phyloP scores from a whole-genome alignment of 768 basidiomycete species.

The Russula compacta region DNA sequence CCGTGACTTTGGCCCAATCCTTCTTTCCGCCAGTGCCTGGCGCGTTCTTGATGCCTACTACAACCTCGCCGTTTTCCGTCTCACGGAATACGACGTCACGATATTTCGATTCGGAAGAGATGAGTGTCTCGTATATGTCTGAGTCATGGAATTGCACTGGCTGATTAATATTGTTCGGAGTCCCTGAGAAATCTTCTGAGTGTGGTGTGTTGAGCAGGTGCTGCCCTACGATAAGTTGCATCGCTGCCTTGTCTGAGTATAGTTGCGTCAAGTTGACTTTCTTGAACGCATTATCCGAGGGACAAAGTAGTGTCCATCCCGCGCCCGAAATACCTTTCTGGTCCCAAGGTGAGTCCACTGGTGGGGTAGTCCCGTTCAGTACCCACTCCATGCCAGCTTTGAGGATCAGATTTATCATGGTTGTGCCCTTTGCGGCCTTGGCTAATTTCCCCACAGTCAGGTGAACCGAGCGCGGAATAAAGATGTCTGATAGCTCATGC shows the following conservation, averaged over 20 bases:
- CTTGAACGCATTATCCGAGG: conserved; percentile 89
- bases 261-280: conserved; percentile 70
- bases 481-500: conserved; percentile 76
- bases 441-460: conserved; percentile 86
- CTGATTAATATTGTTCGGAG: conserved; percentile 55
- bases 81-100: conserved; percentile 79
- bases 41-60: conserved; percentile 68
- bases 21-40: conserved; percentile 52
- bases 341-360: conserved; percentile 60
- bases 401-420: conserved; percentile 76
- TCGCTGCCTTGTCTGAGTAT: conserved; percentile 43
- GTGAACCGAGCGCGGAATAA: conserved; percentile 81
- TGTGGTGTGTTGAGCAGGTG: conserved; percentile 45
- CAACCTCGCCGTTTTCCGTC: conserved; percentile 36
- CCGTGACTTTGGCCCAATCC: conserved; percentile 57
- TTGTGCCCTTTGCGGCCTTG: conserved; percentile 78
- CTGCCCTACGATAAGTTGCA: conserved; percentile 60
- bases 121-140: conserved; percentile 67
- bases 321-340: conserved; percentile 37
- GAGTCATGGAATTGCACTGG: conserved; percentile 67
- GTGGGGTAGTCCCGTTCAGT: conserved; percentile 74
- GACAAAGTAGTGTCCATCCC: conserved; percentile 87
- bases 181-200: conserved; percentile 24
- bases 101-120: conserved; percentile 55
- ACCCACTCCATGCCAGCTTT: conserved; percentile 90